Conservation (phyloP, 345 rosid genomes). For the Sisymbrium altissimum region DNA sequence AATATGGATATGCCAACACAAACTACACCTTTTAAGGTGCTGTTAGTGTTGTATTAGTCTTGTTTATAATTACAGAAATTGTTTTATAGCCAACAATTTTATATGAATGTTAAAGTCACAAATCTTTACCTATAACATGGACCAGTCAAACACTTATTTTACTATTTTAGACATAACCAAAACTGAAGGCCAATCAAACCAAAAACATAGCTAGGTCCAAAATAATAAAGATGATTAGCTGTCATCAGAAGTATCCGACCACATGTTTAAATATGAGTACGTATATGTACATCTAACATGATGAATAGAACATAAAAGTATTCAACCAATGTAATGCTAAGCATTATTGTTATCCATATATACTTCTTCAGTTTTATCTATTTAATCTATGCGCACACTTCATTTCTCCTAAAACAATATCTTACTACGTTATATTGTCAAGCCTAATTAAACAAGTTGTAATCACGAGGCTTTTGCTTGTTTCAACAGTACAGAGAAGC, state of each 20-base stretch:
- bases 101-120: not conserved
- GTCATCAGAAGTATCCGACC: constrained; percentile 1
- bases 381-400: not conserved
- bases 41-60: not conserved
- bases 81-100: not conserved
- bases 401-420: not conserved
- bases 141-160: not conserved
- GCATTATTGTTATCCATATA: not conserved
- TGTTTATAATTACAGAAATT: not conserved
- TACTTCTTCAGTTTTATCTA: not conserved
- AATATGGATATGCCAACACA: not conserved
- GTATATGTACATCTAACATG: not conserved
- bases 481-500: constrained; percentile 18
- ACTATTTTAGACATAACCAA: not conserved
- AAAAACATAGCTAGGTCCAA: constrained; percentile 14
- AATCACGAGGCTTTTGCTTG: not conserved
- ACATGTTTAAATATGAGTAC: not conserved
- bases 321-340: not conserved
- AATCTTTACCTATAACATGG: not conserved
- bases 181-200: constrained; percentile 4
- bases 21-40: not conserved
- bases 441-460: not conserved
- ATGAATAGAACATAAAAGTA: not conserved
- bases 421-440: not conserved
- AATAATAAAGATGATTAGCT: constrained; percentile 8